phyloP scores from a whole-genome alignment of 129 eudicot species.

The Chrysanthemum makinoi region DNA sequence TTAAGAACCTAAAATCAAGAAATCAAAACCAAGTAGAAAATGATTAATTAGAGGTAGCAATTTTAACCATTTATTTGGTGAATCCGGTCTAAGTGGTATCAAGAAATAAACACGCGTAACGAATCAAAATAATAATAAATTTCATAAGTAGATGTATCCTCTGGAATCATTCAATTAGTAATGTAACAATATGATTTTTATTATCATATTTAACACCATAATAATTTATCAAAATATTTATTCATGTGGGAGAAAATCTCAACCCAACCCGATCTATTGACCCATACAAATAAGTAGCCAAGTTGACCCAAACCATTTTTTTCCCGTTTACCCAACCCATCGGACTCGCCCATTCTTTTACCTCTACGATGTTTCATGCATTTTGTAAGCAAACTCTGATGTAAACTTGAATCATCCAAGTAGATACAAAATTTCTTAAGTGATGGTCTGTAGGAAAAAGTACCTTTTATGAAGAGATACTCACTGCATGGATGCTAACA shows the following conservation, averaged over 20 bases:
- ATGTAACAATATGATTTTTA: too few relatives aligned
- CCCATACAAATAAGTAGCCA: background rate
- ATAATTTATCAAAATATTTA: background rate
- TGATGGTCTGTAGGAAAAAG: background rate
- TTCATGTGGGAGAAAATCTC: background rate
- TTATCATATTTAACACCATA: too few relatives aligned
- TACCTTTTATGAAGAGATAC: constrained; percentile 18
- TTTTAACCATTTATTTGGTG: too few relatives aligned
- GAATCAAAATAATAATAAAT: too few relatives aligned
- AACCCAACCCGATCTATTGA: background rate
- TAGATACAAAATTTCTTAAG: background rate
- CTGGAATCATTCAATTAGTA: too few relatives aligned
- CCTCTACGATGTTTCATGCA: background rate
- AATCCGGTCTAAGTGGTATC: too few relatives aligned
- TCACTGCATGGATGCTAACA: constrained; percentile 62
- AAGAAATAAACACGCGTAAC: too few relatives aligned
- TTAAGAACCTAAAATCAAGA: too few relatives aligned
- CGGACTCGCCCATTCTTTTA: background rate
- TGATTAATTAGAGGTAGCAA: too few relatives aligned
- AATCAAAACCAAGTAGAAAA: too few relatives aligned
- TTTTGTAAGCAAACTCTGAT: background rate
- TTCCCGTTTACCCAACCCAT: background rate
- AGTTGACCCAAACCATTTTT: background rate
- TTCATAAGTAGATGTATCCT: too few relatives aligned
- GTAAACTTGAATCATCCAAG: background rate